Base-by-base conservation (phyloP, 2,329 filamentous ascomycete species). In the Xylariaceae sp. region DNA sequence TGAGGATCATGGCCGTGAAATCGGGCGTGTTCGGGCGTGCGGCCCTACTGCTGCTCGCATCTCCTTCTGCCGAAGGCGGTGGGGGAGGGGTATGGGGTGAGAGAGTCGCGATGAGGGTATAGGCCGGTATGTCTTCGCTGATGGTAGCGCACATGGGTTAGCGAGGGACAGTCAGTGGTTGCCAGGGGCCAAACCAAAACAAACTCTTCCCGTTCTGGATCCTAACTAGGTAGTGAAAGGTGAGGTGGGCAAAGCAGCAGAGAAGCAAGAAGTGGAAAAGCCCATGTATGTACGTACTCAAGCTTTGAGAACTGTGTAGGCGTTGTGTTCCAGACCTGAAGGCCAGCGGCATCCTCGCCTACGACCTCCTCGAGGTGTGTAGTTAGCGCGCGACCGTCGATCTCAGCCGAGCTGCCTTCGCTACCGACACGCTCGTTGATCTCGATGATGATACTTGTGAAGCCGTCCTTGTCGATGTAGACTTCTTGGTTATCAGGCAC, bases 401-500 rank as follows among this genome's bases (percentile, higher is more conserved):
- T 83, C 67, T 87, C 82, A 16, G 85, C 79, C 2, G 79, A 75
- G 37, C 75, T 78, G 26, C 81, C 79, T 4, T 83, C 68, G 12
- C 75, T 71, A 58, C 85, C 83, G 19, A 96, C 88, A 53, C 90
- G 89, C 78, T 97, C 89, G 52, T 90, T 89, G 69, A 98, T 91
- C 69, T 98, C 94, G 74, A 97, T 84, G 67, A 96, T 93, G 72
- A 96, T 87, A 75, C 85, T 92, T 3, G 91, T 91, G 74, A 93
- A 93, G 46, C 92, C 92, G 61, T 89, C 83, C 63, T 85, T 82
- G 72, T 96, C 92, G 69, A 97, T 88, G 78, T 87, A 96, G 66
- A 97, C 89, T 79, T 97, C 94, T 78, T 98, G 93, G 74, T 96
- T 90, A 72, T 94, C 88, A 47, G 90, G 90, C 4, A 93, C 86